Percentiles rank a stretch among this genome's conserved stretches.
Conservation (phyloP, 129 eudicot species). For the Arctium minus region DNA sequence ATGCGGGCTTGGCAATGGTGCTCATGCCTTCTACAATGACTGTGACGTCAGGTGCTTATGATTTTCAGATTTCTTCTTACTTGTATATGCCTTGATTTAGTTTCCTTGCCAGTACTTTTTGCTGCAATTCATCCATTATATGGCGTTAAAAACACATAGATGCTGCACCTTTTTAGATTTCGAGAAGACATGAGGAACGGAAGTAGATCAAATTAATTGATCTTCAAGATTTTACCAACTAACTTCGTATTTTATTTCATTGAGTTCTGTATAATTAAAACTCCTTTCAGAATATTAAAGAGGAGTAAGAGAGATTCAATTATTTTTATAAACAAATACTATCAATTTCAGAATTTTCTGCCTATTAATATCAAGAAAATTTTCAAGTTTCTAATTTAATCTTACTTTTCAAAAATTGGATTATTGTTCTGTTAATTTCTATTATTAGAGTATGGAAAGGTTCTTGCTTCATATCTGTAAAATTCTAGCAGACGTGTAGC, state of each 20-base stretch:
- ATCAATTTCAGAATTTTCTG: background rate
- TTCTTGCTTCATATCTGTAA: too few species aligned
- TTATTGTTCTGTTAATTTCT: background rate
- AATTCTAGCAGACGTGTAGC: background rate
- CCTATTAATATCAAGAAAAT: background rate
- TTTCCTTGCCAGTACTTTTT: background rate
- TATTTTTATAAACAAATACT: background rate
- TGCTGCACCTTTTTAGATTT: background rate
- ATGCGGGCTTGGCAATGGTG: slow-evolving; percentile 47
- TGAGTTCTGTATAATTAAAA: background rate
- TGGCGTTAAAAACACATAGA: background rate
- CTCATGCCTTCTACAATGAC: slow-evolving; percentile 56
- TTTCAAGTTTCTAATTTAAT: background rate
- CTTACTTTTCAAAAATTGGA: background rate
- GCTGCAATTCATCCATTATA: background rate
- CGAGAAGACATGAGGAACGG: background rate
- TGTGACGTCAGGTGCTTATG: slow-evolving; percentile 40
- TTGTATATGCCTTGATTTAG: background rate
- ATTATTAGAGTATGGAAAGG: background rate
- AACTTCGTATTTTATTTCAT: background rate
- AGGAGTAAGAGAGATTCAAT: background rate
- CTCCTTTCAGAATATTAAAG: background rate
- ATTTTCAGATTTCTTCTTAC: background rate
- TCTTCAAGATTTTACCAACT: background rate
- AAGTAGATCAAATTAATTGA: background rate